Evolutionary conservation across 2,329 filamentous ascomycete genomes (phyloP), one percentile per base, ranked within the genome.

Genomic region (Plenodomus tracheiphilus): DNA sequence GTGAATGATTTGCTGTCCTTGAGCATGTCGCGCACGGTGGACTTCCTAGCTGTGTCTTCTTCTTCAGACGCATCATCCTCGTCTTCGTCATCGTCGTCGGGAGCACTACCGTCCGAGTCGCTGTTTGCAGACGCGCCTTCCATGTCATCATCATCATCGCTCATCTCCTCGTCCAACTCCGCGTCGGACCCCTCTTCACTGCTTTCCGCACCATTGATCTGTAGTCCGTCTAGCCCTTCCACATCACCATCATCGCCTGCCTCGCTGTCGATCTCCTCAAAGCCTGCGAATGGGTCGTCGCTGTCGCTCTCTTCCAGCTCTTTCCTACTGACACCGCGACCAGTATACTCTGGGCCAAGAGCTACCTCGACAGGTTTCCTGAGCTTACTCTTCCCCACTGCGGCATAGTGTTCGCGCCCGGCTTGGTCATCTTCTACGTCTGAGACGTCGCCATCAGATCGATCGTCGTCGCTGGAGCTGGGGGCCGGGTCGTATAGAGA

Each of bases 371-470:
- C 85, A 49, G 85, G 85, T 66, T 89, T 86, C 56, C 91, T 85
- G 59, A 97, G 77, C 69, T 89, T 93, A 75, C 88, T 94, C 78
- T 92, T 94, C 80, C 86, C 88, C 25, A 96, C 89, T 43, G 81
- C 74, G 37, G 88, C 82, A 68, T 97, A 97, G 70, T 97, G 93
- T 64, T 96, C 93, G 25, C 92, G 88, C 17, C 88, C 91, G 10
- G 80, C 79, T 51, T 82, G 74, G 10, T 69, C 77, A 59, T 80
- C 72, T 43, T 65, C 35, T 61, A 71, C 47, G 18, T 72, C 74
- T 15, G 65, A 68, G 11, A 54, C 13, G 4, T 72, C 79, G 38
- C 79, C 83, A 42, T 77, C 81, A 13, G 73, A 78, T 37, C 76
- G 78, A 39, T 82, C 82, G 49, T 82, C 81, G 46, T 81, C 81